phyloP scores from a whole-genome alignment of 257 asterid species.

The Salvia splendens region DNA sequence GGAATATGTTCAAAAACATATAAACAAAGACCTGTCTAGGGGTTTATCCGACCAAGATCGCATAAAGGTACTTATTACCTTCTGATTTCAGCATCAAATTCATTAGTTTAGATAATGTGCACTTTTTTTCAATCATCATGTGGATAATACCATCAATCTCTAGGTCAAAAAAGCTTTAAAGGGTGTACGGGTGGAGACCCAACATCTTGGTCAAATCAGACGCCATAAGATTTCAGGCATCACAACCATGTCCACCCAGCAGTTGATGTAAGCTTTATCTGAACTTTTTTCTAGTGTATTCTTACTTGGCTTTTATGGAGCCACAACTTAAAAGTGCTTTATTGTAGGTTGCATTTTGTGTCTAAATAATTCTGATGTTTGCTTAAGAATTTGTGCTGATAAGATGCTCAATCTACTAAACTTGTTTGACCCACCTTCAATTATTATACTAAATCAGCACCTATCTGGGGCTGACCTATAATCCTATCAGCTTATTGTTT shows the following conservation, averaged over 20 bases:
- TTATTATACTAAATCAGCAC: background rate
- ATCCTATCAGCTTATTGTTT: background rate
- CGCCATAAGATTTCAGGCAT: slow-evolving; percentile 54
- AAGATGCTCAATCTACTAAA: background rate
- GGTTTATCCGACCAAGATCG: slow-evolving; percentile 64
- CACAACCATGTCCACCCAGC: slow-evolving; percentile 36
- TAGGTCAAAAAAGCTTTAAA: slow-evolving; percentile 57
- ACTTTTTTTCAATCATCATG: background rate
- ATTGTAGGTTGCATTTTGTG: background rate
- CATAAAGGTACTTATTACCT: slow-evolving; percentile 48
- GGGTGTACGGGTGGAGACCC: slow-evolving; percentile 53
- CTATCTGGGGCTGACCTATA: background rate
- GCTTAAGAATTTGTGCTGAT: background rate
- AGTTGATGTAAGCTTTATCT: slow-evolving; percentile 50
- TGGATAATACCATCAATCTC: background rate
- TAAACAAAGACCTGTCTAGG: slow-evolving; percentile 40
- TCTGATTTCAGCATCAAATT: background rate
- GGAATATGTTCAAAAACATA: slow-evolving; percentile 38
- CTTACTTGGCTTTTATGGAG: background rate
- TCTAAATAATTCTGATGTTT: background rate
- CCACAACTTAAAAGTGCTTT: background rate
- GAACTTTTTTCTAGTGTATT: background rate
- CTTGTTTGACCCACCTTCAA: background rate
- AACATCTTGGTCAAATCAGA: slow-evolving; percentile 34
- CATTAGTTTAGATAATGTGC: background rate